Conservation (phyloP, 305 asterid species). For the Fraxinus sp. region DNA sequence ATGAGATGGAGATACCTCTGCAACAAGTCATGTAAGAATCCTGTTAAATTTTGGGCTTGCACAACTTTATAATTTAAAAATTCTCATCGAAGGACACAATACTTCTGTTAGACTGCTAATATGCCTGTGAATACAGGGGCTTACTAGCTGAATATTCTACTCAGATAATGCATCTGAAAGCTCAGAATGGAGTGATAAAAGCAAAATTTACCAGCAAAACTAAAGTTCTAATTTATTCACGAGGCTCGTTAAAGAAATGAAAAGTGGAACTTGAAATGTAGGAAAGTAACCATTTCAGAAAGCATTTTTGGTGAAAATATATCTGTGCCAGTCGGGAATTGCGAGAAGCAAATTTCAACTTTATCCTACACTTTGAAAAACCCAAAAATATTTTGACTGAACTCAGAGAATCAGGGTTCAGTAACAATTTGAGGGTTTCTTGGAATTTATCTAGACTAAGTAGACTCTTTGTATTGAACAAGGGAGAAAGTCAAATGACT, state of each 20-base stretch:
- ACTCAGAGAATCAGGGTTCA: neutral
- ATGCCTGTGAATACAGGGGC: neutral
- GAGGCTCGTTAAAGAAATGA: neutral
- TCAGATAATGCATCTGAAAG: neutral
- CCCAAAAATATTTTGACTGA: neutral
- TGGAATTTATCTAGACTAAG: neutral
- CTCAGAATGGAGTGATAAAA: neutral
- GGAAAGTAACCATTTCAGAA: neutral
- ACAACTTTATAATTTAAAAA: too few relatives aligned
- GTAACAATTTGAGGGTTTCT: neutral
- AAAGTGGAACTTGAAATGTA: neutral
- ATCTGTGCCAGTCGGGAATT: neutral
- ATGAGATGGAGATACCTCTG: neutral
- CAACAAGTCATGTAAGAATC: neutral
- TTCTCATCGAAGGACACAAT: neutral
- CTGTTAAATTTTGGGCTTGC: neutral
- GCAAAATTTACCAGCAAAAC: neutral
- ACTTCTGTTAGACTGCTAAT: neutral
- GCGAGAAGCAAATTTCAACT: neutral
- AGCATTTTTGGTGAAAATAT: neutral
- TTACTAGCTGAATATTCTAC: neutral
- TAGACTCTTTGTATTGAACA: neutral
- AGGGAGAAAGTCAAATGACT: neutral
- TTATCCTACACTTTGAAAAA: neutral
- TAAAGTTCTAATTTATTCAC: neutral